These are phyloP conservation scores for Papiliotrema fonsecae DNA, from an alignment of 1,284 basidiomycete species.

Conservation along the genomic window DNA sequence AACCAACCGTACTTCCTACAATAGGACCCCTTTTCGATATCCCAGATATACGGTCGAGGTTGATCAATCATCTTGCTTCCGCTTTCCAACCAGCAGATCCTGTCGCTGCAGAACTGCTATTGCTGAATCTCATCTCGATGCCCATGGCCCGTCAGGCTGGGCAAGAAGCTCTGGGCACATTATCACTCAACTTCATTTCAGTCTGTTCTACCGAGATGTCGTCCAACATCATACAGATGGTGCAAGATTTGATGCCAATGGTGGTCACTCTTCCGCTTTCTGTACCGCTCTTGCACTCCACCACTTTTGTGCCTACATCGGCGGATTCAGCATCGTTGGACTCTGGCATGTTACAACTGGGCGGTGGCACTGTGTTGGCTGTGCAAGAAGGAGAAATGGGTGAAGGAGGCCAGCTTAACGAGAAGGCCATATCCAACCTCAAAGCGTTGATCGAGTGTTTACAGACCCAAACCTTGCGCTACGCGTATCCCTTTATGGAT, in stretches of 20 bases:
- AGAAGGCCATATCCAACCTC: constrained; percentile 40
- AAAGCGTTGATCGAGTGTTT: constrained; percentile 35
- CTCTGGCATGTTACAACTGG: constrained; percentile 42
- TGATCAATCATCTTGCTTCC: constrained; percentile 33
- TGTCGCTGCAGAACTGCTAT: constrained; percentile 36
- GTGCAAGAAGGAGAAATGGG: constrained; percentile 42
- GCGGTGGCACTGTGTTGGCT: constrained; percentile 28
- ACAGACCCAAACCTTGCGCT: constrained; percentile 34
- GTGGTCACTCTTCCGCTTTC: constrained; percentile 32
- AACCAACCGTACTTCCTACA: neutral
- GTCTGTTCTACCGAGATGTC: constrained; percentile 3
- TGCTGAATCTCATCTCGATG: constrained; percentile 34
- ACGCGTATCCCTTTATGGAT: constrained; percentile 47
- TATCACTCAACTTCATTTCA: constrained; percentile 37
- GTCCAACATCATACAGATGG: constrained; percentile 7
- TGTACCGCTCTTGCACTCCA: constrained; percentile 31
- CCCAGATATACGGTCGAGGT: constrained; percentile 12
- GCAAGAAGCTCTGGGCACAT: constrained; percentile 36
- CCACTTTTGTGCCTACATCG: constrained; percentile 30
- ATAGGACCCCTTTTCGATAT: neutral
- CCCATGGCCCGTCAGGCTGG: constrained; percentile 29
- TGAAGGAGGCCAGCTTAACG: constrained; percentile 38
- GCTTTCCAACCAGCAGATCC: constrained; percentile 32
- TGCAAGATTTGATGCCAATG: constrained; percentile 23
- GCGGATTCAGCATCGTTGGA: constrained; percentile 30